phyloP scores from a whole-genome alignment of 768 basidiomycete genomes.

The Auricularia auricula-judae region DNA sequence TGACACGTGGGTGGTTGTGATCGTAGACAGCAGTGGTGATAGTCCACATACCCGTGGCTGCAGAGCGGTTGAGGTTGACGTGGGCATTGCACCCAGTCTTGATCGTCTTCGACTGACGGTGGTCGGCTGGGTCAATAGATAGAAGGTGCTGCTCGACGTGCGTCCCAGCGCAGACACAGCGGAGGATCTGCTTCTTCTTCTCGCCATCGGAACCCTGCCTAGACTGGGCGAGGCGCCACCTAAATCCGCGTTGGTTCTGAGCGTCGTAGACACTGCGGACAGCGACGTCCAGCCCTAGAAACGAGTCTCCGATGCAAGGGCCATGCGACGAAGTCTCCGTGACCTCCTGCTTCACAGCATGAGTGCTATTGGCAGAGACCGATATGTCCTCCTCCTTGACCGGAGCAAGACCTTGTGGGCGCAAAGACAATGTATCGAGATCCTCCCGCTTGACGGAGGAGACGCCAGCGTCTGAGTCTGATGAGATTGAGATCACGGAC shows the following conservation, averaged over 20 bases:
- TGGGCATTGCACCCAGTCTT: background rate
- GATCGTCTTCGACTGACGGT: background rate
- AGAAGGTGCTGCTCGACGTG: background rate
- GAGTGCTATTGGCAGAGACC: too few relatives aligned
- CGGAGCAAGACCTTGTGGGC: too few relatives aligned
- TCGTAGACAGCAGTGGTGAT: background rate
- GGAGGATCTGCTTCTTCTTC: background rate
- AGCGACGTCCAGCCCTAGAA: background rate
- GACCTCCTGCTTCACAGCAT: too few relatives aligned
- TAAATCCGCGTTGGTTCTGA: background rate
- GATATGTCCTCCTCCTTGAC: too few relatives aligned
- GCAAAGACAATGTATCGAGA: too few relatives aligned
- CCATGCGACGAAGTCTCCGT: too few relatives aligned
- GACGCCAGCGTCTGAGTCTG: too few relatives aligned
- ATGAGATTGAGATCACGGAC: too few relatives aligned
- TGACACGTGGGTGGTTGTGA: conserved; percentile 19
- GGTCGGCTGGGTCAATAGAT: background rate
- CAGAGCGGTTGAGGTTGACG: conserved; percentile 1
- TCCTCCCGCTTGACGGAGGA: too few relatives aligned
- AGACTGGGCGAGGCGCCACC: background rate
- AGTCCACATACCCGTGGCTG: background rate
- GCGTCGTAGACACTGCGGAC: background rate
- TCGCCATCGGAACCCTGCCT: background rate
- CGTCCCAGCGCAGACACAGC: background rate
- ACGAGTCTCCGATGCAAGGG: background rate